A percentile compares a stretch with the other conserved stretches of the same genome.
phyloP scores from a whole-genome alignment of 2,329 filamentous ascomycete genomes.

The Domatiomyces globalis region DNA sequence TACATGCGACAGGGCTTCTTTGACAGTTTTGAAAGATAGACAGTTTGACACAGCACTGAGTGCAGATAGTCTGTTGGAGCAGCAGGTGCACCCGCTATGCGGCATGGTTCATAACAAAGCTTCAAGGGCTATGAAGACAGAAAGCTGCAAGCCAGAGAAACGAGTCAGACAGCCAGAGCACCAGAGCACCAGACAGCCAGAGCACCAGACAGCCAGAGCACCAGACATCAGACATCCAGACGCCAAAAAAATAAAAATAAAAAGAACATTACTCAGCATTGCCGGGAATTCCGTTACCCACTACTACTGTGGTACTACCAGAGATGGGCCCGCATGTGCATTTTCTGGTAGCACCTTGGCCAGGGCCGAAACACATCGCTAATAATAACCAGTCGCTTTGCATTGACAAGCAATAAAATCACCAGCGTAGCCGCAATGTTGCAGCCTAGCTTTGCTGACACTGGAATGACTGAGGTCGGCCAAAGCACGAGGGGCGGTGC shows the following conservation, averaged over 20 bases:
- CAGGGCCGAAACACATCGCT: too few species aligned
- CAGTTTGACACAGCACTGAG: not conserved
- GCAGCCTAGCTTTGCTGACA: too few species aligned
- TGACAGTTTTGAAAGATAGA: not conserved
- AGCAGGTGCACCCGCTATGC: not conserved
- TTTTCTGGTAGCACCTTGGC: too few species aligned
- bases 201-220: not conserved
- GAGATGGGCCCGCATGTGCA: too few species aligned
- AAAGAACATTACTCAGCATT: not conserved
- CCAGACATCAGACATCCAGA: not conserved
- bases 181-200: not conserved
- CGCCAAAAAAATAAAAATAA: not conserved
- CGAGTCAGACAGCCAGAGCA: not conserved
- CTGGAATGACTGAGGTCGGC: constrained; percentile 5
- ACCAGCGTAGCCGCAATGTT: too few species aligned
- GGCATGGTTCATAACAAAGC: too few species aligned
- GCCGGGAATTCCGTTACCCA: not conserved
- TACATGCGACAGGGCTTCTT: not conserved
- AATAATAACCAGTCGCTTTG: too few species aligned
- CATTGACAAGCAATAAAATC: too few species aligned
- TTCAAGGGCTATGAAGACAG: not conserved
- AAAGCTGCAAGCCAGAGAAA: too few species aligned
- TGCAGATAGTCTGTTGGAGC: not conserved
- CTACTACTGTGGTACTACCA: not conserved
- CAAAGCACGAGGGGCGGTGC: too few species aligned